These are phyloP conservation scores for Przewalskia tangutica DNA, from an alignment of 257 asterid species.

Conservation along the genomic window DNA sequence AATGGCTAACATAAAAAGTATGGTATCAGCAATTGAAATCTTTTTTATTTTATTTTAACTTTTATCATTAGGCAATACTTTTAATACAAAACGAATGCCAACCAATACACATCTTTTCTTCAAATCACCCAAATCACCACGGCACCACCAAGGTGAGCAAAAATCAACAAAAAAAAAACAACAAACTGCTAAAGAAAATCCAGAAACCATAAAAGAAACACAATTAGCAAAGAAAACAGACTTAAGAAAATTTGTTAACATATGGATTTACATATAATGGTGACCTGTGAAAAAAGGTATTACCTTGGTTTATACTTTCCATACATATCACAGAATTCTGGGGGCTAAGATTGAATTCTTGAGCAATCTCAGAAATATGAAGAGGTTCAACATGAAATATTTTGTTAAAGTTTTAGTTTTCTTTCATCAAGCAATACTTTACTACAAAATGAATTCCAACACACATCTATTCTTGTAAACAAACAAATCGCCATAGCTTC, in stretches of 20 bases:
- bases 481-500: no score
- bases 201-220: not conserved
- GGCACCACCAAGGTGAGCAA: not conserved
- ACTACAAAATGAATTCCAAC: no score
- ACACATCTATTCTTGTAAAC: no score
- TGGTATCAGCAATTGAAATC: not conserved
- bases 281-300: not conserved
- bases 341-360: no score
- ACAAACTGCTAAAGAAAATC: not conserved
- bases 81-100: not conserved
- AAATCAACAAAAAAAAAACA: not conserved
- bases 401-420: not conserved
- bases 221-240: no score
- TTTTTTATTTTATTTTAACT: not conserved
- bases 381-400: not conserved
- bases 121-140: not conserved
- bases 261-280: not conserved
- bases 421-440: not conserved
- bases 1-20: not conserved
- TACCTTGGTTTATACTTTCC: not conserved
- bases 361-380: no score
- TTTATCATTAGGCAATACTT: not conserved
- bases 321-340: no score
- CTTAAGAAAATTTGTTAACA: not conserved
- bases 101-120: not conserved